Conservation (phyloP, 108 stramenopile species). For the Cyclotella sp. region DNA sequence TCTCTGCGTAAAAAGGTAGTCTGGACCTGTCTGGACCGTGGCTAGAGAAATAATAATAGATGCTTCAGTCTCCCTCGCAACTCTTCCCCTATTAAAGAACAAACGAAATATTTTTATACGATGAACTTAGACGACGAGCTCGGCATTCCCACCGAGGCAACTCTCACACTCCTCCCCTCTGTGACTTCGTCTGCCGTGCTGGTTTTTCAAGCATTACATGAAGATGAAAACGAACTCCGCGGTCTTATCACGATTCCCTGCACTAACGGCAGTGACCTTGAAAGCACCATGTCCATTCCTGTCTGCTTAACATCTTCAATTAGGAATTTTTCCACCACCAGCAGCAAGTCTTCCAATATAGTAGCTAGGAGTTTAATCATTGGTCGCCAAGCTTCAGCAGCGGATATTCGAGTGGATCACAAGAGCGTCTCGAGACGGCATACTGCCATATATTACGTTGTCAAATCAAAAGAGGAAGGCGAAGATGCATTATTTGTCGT, state of each 20-base stretch:
- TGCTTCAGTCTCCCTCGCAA: too few species aligned
- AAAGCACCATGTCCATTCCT: conserved; percentile 8
- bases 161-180: conserved; percentile 1
- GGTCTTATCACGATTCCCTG: conserved; percentile 8
- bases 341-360: background rate
- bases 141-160: background rate
- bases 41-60: too few species aligned
- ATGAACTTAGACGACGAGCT: conserved; percentile 19
- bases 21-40: too few species aligned
- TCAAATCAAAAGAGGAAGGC: background rate
- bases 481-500: conserved; percentile 36
- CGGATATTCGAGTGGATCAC: conserved; percentile 72
- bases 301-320: background rate
- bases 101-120: background rate
- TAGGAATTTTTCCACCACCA: background rate
- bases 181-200: background rate
- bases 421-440: conserved; percentile 71
- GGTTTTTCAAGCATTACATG: background rate
- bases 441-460: conserved; percentile 59
- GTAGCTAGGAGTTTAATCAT: conserved; percentile 50
- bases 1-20: too few species aligned
- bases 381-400: conserved; percentile 64
- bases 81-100: too few species aligned
- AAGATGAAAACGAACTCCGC: background rate
- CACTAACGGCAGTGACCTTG: background rate